A percentile compares a stretch with the other conserved stretches of the same genome.
These are phyloP conservation scores for Saturnispora zaruensis DNA, from an alignment of 805 yeast species.

Conservation along the genomic window DNA sequence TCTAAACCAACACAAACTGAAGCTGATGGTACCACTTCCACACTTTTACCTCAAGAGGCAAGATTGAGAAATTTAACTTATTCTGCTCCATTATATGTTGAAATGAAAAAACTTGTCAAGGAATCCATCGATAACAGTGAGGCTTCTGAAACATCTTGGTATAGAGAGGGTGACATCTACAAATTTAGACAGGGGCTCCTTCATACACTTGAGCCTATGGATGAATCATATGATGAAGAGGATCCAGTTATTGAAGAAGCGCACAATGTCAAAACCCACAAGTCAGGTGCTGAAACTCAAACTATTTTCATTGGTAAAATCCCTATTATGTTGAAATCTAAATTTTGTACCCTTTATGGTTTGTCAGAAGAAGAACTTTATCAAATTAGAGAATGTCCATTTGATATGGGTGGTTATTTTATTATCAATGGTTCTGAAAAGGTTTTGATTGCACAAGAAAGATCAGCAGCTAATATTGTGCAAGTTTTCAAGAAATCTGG, in stretches of 20 bases:
- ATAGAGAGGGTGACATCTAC: slow-evolving; percentile 43
- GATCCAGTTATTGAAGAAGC: slow-evolving; percentile 52
- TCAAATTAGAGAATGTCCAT: slow-evolving; percentile 96
- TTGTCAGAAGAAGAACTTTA: slow-evolving; percentile 88
- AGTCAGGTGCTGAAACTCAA: slow-evolving; percentile 30
- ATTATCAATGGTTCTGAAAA: slow-evolving; percentile 98
- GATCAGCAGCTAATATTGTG: slow-evolving; percentile 96
- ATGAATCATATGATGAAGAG: slow-evolving; percentile 45
- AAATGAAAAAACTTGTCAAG: slow-evolving; percentile 84
- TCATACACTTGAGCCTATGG: slow-evolving; percentile 23
- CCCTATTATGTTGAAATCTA: slow-evolving; percentile 95
- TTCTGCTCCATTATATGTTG: slow-evolving; percentile 92
- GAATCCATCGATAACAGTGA: slow-evolving; percentile 63
- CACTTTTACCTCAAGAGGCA: slow-evolving; percentile 97
- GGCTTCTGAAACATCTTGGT: slow-evolving; percentile 52
- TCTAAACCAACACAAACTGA: slow-evolving; percentile 98
- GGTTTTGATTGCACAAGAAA: slow-evolving; percentile 96
- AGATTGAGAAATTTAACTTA: slow-evolving; percentile 92
- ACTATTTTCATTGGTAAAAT: slow-evolving; percentile 83
- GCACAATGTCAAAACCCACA: slow-evolving; percentile 27
- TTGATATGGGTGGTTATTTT: slow-evolving; percentile 99
- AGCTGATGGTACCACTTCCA: slow-evolving; percentile 99
- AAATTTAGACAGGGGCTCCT: slow-evolving; percentile 24
- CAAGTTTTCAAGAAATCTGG: slow-evolving; percentile 98
- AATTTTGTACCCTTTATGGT: slow-evolving; percentile 87